Conservation (phyloP, 2,329 filamentous ascomycete species). For the Massarina eburnea region DNA sequence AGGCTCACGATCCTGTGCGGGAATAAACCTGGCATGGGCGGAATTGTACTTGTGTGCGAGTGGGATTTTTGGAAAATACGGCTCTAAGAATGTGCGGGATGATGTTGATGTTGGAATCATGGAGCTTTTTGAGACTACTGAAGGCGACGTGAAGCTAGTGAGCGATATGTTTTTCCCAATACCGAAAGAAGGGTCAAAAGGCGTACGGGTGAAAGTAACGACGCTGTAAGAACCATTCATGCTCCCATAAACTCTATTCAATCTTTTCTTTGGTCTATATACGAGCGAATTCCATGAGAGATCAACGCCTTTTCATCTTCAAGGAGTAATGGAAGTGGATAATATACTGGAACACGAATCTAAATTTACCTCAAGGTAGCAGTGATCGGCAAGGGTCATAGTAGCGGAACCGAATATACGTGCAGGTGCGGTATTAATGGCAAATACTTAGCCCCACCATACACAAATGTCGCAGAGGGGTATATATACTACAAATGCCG, state of each 20-base stretch:
- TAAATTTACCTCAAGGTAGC: not conserved
- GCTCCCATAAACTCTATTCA: too few species aligned
- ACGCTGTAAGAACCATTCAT: not conserved
- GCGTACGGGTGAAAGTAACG: constrained; percentile 19
- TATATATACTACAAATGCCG: too few species aligned
- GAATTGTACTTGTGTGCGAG: constrained; percentile 23
- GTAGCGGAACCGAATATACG: not conserved
- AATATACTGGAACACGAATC: not conserved
- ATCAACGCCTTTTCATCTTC: too few species aligned
- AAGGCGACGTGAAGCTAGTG: constrained; percentile 20
- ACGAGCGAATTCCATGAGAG: too few species aligned
- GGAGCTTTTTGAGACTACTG: constrained; percentile 29
- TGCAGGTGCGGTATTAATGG: not conserved
- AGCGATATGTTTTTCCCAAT: constrained; percentile 31
- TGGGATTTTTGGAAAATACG: constrained; percentile 14
- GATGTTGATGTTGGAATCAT: constrained; percentile 10
- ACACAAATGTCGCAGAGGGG: too few species aligned
- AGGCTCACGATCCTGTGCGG: constrained; percentile 44
- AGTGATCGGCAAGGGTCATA: not conserved
- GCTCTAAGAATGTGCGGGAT: constrained; percentile 4
- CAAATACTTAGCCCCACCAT: not conserved
- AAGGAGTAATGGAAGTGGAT: not conserved
- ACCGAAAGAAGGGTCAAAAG: constrained; percentile 18
- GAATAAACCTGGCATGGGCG: constrained; percentile 39
- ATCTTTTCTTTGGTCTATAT: too few species aligned